Evolutionary conservation across 2,329 filamentous ascomycete species (phyloP).

Genomic region (Ceratocystis smalleyi): DNA sequence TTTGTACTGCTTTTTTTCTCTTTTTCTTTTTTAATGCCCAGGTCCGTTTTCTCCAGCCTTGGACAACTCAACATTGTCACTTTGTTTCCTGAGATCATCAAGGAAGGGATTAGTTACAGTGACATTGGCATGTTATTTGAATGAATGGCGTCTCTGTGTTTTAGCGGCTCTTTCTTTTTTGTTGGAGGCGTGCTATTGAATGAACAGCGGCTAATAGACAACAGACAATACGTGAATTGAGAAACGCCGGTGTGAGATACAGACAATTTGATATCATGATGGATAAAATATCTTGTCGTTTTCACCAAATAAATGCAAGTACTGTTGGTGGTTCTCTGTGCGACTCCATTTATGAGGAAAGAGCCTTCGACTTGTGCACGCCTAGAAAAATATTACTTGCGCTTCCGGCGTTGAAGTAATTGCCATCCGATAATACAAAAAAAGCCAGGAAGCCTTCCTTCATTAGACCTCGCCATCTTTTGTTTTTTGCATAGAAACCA

Average conservation of each 20-base stretch:
- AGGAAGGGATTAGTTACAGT: background rate
- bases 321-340: background rate
- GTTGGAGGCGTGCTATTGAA: background rate
- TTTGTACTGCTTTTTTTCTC: background rate
- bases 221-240: background rate
- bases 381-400: background rate
- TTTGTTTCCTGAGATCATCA: background rate
- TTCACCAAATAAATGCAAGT: no score
- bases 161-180: background rate
- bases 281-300: background rate
- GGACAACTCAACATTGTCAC: background rate
- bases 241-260: background rate
- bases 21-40: background rate
- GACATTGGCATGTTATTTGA: slow-evolving; percentile 2
- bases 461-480: background rate
- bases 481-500: background rate
- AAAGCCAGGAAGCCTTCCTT: background rate
- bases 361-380: background rate
- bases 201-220: background rate
- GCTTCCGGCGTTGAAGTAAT: background rate
- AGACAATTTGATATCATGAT: background rate
- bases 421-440: background rate
- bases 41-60: background rate
- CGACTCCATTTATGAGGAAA: background rate
- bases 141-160: background rate